phyloP scores from a whole-genome alignment of 805 yeast genomes.

The Grigorovia humatica region DNA sequence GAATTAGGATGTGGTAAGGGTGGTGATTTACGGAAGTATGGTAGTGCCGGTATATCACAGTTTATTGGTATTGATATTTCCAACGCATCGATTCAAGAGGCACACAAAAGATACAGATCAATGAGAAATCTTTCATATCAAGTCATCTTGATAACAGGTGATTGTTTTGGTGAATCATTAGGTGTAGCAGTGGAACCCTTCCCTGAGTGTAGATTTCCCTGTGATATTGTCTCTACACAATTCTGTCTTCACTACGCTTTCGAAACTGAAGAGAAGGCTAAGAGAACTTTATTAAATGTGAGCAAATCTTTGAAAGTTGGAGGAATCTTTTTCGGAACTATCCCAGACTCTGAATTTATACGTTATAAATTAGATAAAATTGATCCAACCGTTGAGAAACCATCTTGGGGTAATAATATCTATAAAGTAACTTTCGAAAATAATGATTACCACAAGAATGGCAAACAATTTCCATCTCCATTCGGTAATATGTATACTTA shows the following conservation, averaged over 20 bases:
- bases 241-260: conserved; percentile 94
- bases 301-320: conserved; percentile 67
- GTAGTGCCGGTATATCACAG: conserved; percentile 57
- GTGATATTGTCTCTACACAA: conserved; percentile 82
- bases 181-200: conserved; percentile 60
- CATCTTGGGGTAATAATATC: conserved; percentile 74
- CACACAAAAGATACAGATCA: conserved; percentile 56
- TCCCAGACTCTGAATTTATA: conserved; percentile 83
- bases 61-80: conserved; percentile 89
- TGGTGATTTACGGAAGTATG: conserved; percentile 90
- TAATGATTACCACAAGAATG: conserved; percentile 50
- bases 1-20: conserved; percentile 98
- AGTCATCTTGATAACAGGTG: conserved; percentile 84
- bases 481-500: conserved; percentile 80
- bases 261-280: conserved; percentile 71
- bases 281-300: conserved; percentile 63
- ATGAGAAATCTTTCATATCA: conserved; percentile 55
- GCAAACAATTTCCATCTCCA: conserved; percentile 62
- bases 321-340: conserved; percentile 86
- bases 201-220: conserved; percentile 61
- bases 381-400: conserved; percentile 39
- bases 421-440: conserved; percentile 76
- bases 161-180: conserved; percentile 66
- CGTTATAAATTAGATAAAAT: conserved; percentile 48
- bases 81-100: conserved; percentile 78